These are phyloP conservation scores for Colletotrichum nymphaeae DNA, from an alignment of 2,329 filamentous ascomycete species.

Conservation along the genomic window DNA sequence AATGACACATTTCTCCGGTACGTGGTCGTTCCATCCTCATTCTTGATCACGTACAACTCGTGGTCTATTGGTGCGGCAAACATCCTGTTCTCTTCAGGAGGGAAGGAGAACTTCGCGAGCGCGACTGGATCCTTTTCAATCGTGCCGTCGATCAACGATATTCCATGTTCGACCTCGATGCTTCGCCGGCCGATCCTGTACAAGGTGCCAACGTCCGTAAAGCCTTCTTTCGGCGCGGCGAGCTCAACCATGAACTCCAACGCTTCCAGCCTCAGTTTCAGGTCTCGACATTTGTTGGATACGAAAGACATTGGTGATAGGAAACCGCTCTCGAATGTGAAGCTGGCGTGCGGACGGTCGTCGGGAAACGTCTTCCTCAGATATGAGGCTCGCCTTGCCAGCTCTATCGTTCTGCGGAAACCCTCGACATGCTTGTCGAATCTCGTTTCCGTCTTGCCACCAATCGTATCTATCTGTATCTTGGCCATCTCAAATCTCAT, in stretches of 20 bases:
- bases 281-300: constrained; percentile 37
- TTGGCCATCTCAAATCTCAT: constrained; percentile 45
- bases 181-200: constrained; percentile 19
- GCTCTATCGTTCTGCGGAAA: constrained; percentile 50
- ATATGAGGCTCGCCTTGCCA: constrained; percentile 38
- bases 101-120: constrained; percentile 4
- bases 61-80: constrained; percentile 18
- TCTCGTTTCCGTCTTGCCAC: constrained; percentile 43
- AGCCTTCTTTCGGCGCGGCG: constrained; percentile 39
- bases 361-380: constrained; percentile 1
- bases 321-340: constrained; percentile 22
- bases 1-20: constrained; percentile 28
- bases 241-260: constrained; percentile 42
- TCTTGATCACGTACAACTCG: constrained; percentile 4
- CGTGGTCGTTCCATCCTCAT: neutral
- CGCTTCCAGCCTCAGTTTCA: constrained; percentile 50
- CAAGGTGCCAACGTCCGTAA: constrained; percentile 16
- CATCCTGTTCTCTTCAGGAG: constrained; percentile 15
- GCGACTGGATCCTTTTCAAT: constrained; percentile 12
- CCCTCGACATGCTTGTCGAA: constrained; percentile 48
- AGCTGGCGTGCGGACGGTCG: constrained; percentile 38
- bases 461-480: constrained; percentile 48
- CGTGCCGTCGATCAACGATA: constrained; percentile 21
- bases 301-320: constrained; percentile 18
- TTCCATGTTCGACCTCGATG: constrained; percentile 30